Evolutionary conservation across 1,139 yeast genomes (phyloP).

Genomic region (Oligophagozyma castellii): DNA sequence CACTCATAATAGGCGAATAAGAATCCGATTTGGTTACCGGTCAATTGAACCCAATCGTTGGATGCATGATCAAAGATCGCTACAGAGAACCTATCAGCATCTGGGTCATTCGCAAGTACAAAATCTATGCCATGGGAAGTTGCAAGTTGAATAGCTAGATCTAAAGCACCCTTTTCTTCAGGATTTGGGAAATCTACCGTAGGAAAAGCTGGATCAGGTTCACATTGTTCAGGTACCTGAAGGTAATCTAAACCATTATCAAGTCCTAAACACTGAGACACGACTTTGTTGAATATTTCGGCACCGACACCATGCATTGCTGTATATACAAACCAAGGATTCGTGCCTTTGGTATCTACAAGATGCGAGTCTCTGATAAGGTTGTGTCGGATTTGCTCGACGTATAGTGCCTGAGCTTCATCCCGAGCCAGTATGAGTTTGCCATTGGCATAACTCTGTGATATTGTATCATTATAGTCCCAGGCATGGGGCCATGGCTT

Average conservation of each 20-base stretch:
- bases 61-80: constrained; percentile 32
- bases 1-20: constrained; percentile 60
- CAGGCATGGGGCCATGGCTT: constrained; percentile 43
- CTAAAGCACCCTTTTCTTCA: constrained; percentile 85
- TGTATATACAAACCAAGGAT: constrained; percentile 55
- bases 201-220: constrained; percentile 74
- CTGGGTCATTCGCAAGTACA: constrained; percentile 88
- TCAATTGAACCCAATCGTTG: constrained; percentile 58
- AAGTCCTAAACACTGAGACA: constrained; percentile 18
- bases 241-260: constrained; percentile 24
- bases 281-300: constrained; percentile 27
- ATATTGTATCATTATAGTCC: constrained; percentile 32
- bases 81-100: constrained; percentile 84
- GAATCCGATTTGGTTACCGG: constrained; percentile 86
- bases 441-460: constrained; percentile 10
- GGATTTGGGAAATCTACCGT: constrained; percentile 91
- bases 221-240: constrained; percentile 38
- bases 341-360: constrained; percentile 15
- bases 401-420: constrained; percentile 22
- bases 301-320: constrained; percentile 94
- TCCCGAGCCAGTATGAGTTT: constrained; percentile 23
- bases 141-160: constrained; percentile 41
- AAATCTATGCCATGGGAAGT: constrained; percentile 31
- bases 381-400: constrained; percentile 5
- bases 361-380: constrained; percentile 9